Evolutionary conservation across 148 eudicot genomes (phyloP), one percentile per base, ranked within the genome.

Genomic region (Vaccinium macrocarpon): DNA sequence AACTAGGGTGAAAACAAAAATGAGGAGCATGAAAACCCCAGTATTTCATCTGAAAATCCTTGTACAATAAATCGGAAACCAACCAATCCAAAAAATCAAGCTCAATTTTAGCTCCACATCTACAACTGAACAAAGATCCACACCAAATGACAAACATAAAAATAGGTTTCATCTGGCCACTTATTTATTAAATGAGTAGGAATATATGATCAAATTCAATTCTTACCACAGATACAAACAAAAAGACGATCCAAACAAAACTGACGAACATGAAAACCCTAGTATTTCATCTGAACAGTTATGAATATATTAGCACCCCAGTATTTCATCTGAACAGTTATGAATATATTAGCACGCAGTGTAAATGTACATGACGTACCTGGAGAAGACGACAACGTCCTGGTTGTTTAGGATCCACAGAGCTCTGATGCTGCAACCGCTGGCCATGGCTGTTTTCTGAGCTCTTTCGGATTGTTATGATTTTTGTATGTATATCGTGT

Each of bases 351-450:
- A 35, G 38, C 38, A 35, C 38, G 38, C 2, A 8, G 56, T 27
- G 19, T 16, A 38, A 0, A 7, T 6, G 29, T 23, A 46, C 42
- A 5, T 42, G 73, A 23, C 46, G 48, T 5, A 96, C 99, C 99
- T 90, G 82, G 98, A 95, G 90, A 94, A 97, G 78, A 97, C 76
- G 50, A 95, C 93, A 55, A 81, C 59, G 80, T 97, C 94, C 79
- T 87, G 91, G 82, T 88, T 92, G 93, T 94, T 97, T 88, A 97
- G 92, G 88, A 97, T 91, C 99, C 99, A 97, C 46, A 97, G 77
- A 88, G 96, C 95, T 87, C 99, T 87, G 75, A 97, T 89, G 86
- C 92, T 90, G 89, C 98, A 95, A 25, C 91, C 87, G 56, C 84
- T 83, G 53, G 86, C 81, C 93, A 91, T 91, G 51, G 56, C 73